These are phyloP conservation scores for Solanum acaule DNA, from an alignment of 257 asterid genomes.

Conservation along the genomic window DNA sequence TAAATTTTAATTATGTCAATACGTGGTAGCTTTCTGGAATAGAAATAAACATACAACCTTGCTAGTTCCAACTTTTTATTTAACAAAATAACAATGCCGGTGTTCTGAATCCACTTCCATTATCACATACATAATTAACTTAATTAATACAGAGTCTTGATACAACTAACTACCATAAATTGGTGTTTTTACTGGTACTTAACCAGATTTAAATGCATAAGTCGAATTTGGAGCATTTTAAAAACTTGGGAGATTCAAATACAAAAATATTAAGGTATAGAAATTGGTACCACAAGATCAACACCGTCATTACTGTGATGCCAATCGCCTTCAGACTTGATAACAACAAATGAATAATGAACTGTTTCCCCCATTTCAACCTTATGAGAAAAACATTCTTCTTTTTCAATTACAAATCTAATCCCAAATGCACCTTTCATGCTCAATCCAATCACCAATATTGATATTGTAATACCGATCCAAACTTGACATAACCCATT, in stretches of 20 bases:
- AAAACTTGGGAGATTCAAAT: not conserved
- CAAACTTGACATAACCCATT: not conserved
- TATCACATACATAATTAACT: not conserved
- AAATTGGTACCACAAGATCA: constrained; percentile 76
- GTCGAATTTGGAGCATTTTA: not conserved
- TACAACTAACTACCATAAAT: not conserved
- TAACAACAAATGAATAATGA: constrained; percentile 87
- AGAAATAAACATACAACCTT: not conserved
- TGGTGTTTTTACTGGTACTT: no score
- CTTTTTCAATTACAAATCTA: constrained; percentile 84
- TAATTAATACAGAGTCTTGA: not conserved
- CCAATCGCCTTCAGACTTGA: constrained; percentile 81
- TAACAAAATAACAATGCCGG: not conserved
- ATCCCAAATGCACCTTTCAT: constrained; percentile 52
- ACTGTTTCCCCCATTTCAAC: constrained; percentile 85
- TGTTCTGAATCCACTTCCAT: not conserved
- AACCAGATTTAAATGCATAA: no score
- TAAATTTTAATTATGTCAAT: not conserved
- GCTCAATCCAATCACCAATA: constrained; percentile 22
- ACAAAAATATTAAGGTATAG: not conserved
- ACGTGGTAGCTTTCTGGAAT: not conserved
- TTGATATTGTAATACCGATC: constrained; percentile 17
- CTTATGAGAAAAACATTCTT: constrained; percentile 90
- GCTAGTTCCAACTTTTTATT: not conserved
- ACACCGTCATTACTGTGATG: constrained; percentile 70